Evolutionary conservation across 2,329 filamentous ascomycete species (phyloP).

Genomic region (Passalora sequoiae): DNA sequence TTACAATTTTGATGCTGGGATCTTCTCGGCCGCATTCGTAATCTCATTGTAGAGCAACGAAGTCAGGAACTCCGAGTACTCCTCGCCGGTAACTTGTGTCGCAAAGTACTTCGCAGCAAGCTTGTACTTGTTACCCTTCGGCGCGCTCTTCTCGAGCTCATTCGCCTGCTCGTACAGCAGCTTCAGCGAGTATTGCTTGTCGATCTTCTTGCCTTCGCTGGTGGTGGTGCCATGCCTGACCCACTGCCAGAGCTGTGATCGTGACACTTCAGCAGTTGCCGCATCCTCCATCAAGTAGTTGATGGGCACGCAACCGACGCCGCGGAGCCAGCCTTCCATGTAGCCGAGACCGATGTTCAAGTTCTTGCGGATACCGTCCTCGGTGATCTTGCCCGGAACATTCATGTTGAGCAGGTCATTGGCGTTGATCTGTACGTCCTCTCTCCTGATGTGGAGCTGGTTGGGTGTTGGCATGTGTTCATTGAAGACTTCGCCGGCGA

Average conservation of each 20-base stretch:
- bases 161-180: slow-evolving; percentile 82
- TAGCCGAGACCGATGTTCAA: slow-evolving; percentile 93
- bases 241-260: slow-evolving; percentile 97
- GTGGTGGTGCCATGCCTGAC: slow-evolving; percentile 68
- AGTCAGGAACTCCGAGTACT: slow-evolving; percentile 95
- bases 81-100: slow-evolving; percentile 88
- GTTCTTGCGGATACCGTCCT: slow-evolving; percentile 95
- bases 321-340: slow-evolving; percentile 97
- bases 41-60: slow-evolving; percentile 87
- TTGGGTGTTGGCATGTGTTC: slow-evolving; percentile 98
- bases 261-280: slow-evolving; percentile 90
- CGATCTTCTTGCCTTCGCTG: slow-evolving; percentile 82
- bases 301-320: slow-evolving; percentile 92
- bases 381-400: slow-evolving; percentile 83
- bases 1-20: slow-evolving; percentile 46
- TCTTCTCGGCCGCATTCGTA: slow-evolving; percentile 63
- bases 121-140: slow-evolving; percentile 85
- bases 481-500: slow-evolving; percentile 92
- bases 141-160: slow-evolving; percentile 65
- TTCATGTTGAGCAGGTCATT: slow-evolving; percentile 98
- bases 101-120: slow-evolving; percentile 91
- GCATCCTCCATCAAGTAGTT: slow-evolving; percentile 99
- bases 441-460: slow-evolving; percentile 84
- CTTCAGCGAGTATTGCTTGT: slow-evolving; percentile 84
- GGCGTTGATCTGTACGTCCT: slow-evolving; percentile 78